Evolutionary conservation across 495 filamentous ascomycete genomes (phyloP), one percentile per base, ranked within the genome.

Genomic region (Sordaria brevicollis): DNA sequence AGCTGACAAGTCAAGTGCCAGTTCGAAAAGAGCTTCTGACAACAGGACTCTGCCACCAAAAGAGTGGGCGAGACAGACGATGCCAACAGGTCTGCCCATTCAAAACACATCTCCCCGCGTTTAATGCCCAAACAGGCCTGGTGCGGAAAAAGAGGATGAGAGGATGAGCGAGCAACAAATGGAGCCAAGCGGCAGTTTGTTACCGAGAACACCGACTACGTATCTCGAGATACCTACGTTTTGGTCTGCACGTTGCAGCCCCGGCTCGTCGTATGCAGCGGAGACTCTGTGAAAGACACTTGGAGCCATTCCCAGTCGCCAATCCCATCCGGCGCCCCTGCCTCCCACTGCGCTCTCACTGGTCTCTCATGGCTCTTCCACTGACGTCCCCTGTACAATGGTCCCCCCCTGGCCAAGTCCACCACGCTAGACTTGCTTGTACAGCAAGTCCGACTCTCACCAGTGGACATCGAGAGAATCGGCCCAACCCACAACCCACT

Each of bases 101-200:
- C 17, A 62, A 62, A 62, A 62, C 49, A 8, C 21, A 75, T 54
- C 71, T 75, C 71, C 74, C 76, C 73, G 76, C 72, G 77, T 79
- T 79, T 79, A 80, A 77, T 79, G 78, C 78, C 78, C 78, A 77
- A 80, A 72, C 49, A 62, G 49, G 35, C 66, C 66, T 67, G 35
- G 17, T 29, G 31, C 49, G 25, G n/a, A 62, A 62, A 31, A 17
- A 13, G 49, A 62, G 49, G 49, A 31, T 31, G 49, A 57, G 43
- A 54, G 8, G 9, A 54, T 54, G 43, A 10, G 43, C 5, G 21
- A 57, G 49, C 49, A 29, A 57, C 11, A 54, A 29, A 13, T 10
- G 7, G 49, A 62, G 49, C 49, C 49, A 62, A 62, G 49, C 49
- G 49, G 49, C 49, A 31, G 49, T 62, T 62, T 62, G 49, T 62